Base-by-base conservation (phyloP, 768 basidiomycete genomes). In the Amanita rubescens region DNA sequence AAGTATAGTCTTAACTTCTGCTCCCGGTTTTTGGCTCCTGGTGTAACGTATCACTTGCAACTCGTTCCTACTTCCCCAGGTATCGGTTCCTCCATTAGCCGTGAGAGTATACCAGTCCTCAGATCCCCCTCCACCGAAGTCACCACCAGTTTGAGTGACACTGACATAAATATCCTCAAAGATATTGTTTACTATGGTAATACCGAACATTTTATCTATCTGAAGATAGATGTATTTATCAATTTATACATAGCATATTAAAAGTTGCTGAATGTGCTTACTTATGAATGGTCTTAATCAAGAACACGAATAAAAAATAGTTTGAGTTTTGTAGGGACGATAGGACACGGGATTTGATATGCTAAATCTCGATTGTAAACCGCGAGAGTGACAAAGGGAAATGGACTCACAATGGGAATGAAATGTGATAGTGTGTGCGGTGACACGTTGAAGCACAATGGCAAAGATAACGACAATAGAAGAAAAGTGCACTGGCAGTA, bases 181-280 rank as follows among this genome's bases (percentile, higher is more conserved):
- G 41, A 17, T 43, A 43, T 43, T 43, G 41, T 43, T 43, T 43
- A 20, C 19, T 20, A 43, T 12, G 19, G 19, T 43, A 43, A 43
- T 43, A n/a, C 3, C 41, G 41, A 6, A 3, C 41, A 43, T 43
- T 43, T 43, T 19, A 43, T 43, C 41, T 43, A 20, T 43, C 41
- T 43, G 41, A 43, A 43, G 41, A 43, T 43, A 20, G 41, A 24
- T 19, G 41, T 43, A 43, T 43, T 43, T 43, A 43, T 43, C 41
- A 43, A 43, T 43, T 43, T 43, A 43, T 43, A 43, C 17, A 12
- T 43, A 43, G 41, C 41, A 43, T 43, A 43, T 43, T 19, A 43
- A 43, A 43, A 43, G 19, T 43, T 43, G 41, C 41, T 43, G 41
- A 43, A 43, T 43, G 41, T 43, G 41, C 41, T 43, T 43, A 43